Percentiles rank a stretch among this genome's conserved stretches.
phyloP scores from a whole-genome alignment of 225 moss, liverwort and hornwort species.

The Physcomitrium patens region DNA sequence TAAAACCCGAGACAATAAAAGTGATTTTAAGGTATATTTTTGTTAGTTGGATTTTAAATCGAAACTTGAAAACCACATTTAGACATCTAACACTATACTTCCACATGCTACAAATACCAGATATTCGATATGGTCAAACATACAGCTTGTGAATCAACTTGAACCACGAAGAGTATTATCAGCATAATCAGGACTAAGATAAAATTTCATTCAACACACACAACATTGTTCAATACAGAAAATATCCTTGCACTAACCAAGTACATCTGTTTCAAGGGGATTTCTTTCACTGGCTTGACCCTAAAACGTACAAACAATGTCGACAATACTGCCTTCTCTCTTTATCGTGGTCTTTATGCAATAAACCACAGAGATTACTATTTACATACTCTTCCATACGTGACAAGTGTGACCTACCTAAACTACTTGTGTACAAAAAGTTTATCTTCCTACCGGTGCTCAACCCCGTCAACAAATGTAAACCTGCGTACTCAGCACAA shows the following conservation, averaged over 20 bases:
- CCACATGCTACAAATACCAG: too few relatives aligned
- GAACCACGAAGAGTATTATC: too few relatives aligned
- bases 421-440: slow-evolving; percentile 57
- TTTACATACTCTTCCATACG: slow-evolving; percentile 50
- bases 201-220: slow-evolving; percentile 19
- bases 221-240: slow-evolving; percentile 14
- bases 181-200: background rate
- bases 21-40: too few relatives aligned
- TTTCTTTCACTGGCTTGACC: slow-evolving; percentile 22
- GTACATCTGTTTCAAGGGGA: slow-evolving; percentile 15
- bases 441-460: slow-evolving; percentile 28
- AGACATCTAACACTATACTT: too few relatives aligned
- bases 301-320: slow-evolving; percentile 35
- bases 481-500: slow-evolving; percentile 37
- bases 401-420: slow-evolving; percentile 30
- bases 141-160: too few relatives aligned
- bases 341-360: slow-evolving; percentile 35
- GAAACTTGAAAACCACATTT: too few relatives aligned
- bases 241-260: background rate
- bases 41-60: too few relatives aligned
- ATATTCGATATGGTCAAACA: too few relatives aligned
- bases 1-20: too few relatives aligned
- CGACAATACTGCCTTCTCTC: slow-evolving; percentile 36
- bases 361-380: slow-evolving; percentile 45
- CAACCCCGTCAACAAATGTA: slow-evolving; percentile 32